A percentile compares a stretch with the other conserved stretches of the same genome.
phyloP scores from a whole-genome alignment of 192 early-diverging fungal genomes.

The Glomus cerebriforme region DNA sequence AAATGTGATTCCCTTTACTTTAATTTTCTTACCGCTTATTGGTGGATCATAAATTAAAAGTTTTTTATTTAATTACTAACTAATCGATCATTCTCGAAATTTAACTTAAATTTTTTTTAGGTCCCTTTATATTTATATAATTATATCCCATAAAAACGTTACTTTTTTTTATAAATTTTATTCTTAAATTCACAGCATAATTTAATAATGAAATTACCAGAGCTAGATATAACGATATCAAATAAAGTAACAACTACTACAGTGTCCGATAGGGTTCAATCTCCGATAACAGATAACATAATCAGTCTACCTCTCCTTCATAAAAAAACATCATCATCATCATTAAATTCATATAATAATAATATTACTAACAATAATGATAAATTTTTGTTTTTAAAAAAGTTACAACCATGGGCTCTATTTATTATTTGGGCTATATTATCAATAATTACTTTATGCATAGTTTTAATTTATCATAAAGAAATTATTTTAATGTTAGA shows the following conservation, averaged over 20 bases:
- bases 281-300: not conserved
- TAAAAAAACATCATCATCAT: not conserved
- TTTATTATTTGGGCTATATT: slow-evolving; percentile 6
- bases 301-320: not conserved
- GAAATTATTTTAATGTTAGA: not conserved
- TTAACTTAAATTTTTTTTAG: too few species aligned
- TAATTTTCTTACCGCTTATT: too few species aligned
- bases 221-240: not conserved
- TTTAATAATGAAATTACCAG: not conserved
- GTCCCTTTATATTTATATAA: too few species aligned
- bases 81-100: too few species aligned
- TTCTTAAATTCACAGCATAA: too few species aligned
- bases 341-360: not conserved
- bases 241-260: not conserved
- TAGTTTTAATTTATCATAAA: not conserved
- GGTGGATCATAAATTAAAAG: too few species aligned
- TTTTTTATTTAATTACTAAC: too few species aligned
- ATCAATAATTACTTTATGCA: not conserved
- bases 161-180: too few species aligned
- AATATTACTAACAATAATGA: not conserved
- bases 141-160: too few species aligned
- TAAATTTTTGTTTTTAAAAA: not conserved
- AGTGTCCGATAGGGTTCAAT: not conserved
- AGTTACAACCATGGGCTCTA: not conserved
- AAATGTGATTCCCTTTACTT: too few species aligned